These are phyloP conservation scores for Xylaria sp. DNA, from an alignment of 2,329 filamentous ascomycete genomes.

Conservation along the genomic window DNA sequence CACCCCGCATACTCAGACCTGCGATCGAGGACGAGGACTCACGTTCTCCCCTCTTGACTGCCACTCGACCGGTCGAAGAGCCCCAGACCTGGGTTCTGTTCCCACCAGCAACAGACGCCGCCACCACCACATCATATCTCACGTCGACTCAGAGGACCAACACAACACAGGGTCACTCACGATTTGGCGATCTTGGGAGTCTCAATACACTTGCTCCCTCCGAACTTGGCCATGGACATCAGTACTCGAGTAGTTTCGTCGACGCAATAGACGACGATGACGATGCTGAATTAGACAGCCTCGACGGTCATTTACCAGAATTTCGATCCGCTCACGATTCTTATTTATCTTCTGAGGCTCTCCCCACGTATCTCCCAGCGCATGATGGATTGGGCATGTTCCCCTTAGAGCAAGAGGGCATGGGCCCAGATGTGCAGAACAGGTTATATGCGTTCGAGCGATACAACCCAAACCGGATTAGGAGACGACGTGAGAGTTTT, in stretches of 20 bases:
- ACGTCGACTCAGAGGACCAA: slow-evolving; percentile 63
- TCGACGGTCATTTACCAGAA: slow-evolving; percentile 86
- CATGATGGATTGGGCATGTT: slow-evolving; percentile 93
- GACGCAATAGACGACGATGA: slow-evolving; percentile 46
- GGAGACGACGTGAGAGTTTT: slow-evolving; percentile 48
- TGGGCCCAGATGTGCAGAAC: slow-evolving; percentile 62
- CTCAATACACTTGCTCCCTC: slow-evolving; percentile 64
- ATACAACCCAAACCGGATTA: slow-evolving; percentile 67
- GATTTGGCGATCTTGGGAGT: slow-evolving; percentile 75
- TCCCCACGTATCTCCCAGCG: slow-evolving; percentile 70
- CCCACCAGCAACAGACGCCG: slow-evolving; percentile 61
- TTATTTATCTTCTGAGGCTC: slow-evolving; percentile 37
- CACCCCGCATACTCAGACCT: slow-evolving; percentile 43
- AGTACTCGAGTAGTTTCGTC: slow-evolving; percentile 36
- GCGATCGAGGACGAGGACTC: slow-evolving; percentile 37
- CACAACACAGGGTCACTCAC: slow-evolving; percentile 62
- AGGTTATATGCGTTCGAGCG: slow-evolving; percentile 85
- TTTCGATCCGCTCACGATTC: slow-evolving; percentile 61
- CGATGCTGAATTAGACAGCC: slow-evolving; percentile 79
- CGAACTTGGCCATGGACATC: slow-evolving; percentile 43
- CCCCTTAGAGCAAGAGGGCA: slow-evolving; percentile 52
- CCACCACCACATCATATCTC: slow-evolving; percentile 55
- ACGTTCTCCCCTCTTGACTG: slow-evolving; percentile 31
- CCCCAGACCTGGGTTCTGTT: slow-evolving; percentile 97
- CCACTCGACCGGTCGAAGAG: slow-evolving; percentile 51